phyloP scores from a whole-genome alignment of 169 alveolate genomes.

The Plasmodium knowlesi region DNA sequence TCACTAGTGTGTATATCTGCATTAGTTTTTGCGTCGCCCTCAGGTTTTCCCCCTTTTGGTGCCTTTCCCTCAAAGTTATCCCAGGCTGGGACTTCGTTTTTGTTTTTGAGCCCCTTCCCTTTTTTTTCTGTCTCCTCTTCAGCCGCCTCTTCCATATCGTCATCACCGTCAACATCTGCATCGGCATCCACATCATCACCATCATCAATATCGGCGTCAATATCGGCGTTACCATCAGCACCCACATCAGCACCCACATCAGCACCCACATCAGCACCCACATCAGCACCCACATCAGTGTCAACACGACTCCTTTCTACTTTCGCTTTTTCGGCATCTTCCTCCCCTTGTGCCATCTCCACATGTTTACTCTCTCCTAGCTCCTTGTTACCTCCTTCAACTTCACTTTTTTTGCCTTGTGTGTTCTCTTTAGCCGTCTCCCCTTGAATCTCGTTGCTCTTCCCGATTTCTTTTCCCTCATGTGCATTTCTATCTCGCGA shows the following conservation, averaged over 20 bases:
- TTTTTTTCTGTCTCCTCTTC: background rate
- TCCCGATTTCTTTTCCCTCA: background rate
- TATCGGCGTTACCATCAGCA: too few relatives aligned
- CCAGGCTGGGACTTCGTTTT: background rate
- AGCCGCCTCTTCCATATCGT: conserved; percentile 4
- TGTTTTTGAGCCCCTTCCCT: background rate
- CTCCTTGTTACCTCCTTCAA: background rate
- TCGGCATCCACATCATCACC: background rate
- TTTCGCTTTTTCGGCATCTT: background rate
- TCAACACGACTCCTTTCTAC: background rate
- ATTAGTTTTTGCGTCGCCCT: background rate
- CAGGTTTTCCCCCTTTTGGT: background rate
- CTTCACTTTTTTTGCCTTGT: background rate
- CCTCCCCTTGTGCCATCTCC: background rate
- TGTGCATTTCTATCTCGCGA: background rate
- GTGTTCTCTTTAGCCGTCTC: background rate
- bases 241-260: too few relatives aligned
- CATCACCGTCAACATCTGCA: background rate
- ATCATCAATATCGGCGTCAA: background rate
- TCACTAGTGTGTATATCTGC: background rate
- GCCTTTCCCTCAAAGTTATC: background rate
- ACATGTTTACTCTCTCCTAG: background rate
- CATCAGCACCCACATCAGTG: background rate
- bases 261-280: background rate
- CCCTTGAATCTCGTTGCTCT: background rate